A percentile compares a stretch with the other conserved stretches of the same genome.
Evolutionary conservation across 257 asterid genomes (phyloP).

Genomic region (Rhazya stricta): DNA sequence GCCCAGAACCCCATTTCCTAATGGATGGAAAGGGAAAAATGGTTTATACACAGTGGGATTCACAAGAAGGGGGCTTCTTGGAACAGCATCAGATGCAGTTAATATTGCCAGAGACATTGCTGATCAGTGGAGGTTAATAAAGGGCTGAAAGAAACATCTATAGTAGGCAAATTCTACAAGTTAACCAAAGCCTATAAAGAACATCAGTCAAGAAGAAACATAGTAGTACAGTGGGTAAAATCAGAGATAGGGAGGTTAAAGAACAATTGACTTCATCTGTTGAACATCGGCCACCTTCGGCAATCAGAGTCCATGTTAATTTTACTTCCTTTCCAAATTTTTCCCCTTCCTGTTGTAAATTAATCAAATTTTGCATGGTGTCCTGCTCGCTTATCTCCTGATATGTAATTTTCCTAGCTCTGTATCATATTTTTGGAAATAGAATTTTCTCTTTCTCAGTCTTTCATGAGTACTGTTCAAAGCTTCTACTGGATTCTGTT

Average conservation of each 20-base stretch:
- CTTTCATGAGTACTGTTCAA: background rate
- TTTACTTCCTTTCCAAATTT: background rate
- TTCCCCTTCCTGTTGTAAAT: constrained; percentile 33
- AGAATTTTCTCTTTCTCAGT: background rate
- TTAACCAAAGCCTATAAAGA: background rate
- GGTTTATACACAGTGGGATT: constrained; percentile 87
- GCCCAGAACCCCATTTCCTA: constrained; percentile 72
- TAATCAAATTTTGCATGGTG: constrained; percentile 47
- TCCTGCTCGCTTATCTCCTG: constrained; percentile 1
- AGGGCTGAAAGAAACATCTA: constrained; percentile 17
- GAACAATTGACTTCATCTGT: background rate
- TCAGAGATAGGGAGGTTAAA: constrained; percentile 6
- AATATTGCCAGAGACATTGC: constrained; percentile 55
- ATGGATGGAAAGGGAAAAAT: constrained; percentile 82
- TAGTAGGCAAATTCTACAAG: constrained; percentile 7
- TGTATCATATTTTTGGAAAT: background rate
- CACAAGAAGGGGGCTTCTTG: constrained; percentile 79
- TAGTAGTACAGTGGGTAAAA: background rate
- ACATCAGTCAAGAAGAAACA: background rate
- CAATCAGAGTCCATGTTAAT: constrained; percentile 1
- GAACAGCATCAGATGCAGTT: constrained; percentile 66
- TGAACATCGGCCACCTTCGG: background rate
- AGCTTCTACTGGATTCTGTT: background rate
- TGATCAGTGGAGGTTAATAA: constrained; percentile 48
- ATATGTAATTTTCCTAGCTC: background rate